Conservation (phyloP, 345 rosid genomes). For the Pistacia atlantica region DNA sequence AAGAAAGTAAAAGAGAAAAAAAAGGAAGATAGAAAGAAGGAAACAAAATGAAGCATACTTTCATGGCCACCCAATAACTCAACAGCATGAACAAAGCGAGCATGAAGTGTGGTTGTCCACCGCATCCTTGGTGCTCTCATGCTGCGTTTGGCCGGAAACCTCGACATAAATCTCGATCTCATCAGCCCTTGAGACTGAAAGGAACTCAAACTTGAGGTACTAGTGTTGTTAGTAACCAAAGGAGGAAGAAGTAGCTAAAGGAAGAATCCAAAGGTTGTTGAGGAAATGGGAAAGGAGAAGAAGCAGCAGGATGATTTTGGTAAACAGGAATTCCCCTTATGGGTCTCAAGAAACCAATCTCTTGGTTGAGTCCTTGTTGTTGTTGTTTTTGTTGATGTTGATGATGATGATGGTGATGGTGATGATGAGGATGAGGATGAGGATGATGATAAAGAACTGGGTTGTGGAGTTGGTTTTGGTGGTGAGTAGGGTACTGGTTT, state of each 20-base stretch:
- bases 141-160: conserved; percentile 66
- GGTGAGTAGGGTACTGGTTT: conserved; percentile 31
- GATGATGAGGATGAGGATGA: conserved; percentile 18
- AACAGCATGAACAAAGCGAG: conserved; percentile 98
- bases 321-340: conserved; percentile 85
- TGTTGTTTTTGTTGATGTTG: conserved; percentile 39
- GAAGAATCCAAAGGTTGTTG: conserved; percentile 47
- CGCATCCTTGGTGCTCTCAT: conserved; percentile 87
- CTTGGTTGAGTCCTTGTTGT: conserved; percentile 50
- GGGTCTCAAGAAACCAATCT: conserved; percentile 77
- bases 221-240: conserved; percentile 19
- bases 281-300: conserved; percentile 46
- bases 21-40: conserved; percentile 6
- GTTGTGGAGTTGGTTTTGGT: conserved; percentile 31
- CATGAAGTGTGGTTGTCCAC: conserved; percentile 98
- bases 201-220: conserved; percentile 35
- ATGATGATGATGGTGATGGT: conserved; percentile 16
- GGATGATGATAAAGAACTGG: conserved; percentile 32
- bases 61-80: conserved; percentile 99
- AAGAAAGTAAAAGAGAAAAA: background rate
- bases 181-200: conserved; percentile 53
- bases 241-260: conserved; percentile 44
- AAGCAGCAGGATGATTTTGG: conserved; percentile 52
- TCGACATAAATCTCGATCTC: conserved; percentile 66
- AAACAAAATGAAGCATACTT: conserved; percentile 50